phyloP scores from a whole-genome alignment of 257 asterid genomes.

The Solanum virginianum region DNA sequence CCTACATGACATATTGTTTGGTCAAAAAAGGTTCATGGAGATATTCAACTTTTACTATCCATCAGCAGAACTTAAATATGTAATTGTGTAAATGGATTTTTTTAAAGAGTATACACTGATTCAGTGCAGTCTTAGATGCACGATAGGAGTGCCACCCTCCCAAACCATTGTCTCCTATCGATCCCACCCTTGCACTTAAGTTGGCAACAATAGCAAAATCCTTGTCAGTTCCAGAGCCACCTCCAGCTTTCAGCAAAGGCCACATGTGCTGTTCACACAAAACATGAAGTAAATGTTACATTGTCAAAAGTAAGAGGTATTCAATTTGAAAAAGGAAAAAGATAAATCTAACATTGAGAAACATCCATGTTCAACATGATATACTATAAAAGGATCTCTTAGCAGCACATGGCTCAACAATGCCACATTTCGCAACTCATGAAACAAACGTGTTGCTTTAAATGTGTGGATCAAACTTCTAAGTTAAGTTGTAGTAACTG shows the following conservation, averaged over 20 bases:
- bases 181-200: slow-evolving; percentile 91
- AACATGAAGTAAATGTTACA: slow-evolving; percentile 1
- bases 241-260: slow-evolving; percentile 87
- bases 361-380: neutral
- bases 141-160: slow-evolving; percentile 99
- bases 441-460: neutral
- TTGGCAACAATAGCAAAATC: slow-evolving; percentile 63
- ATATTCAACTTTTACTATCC: neutral
- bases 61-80: neutral
- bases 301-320: neutral
- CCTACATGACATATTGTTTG: neutral
- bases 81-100: neutral
- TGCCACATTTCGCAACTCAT: neutral
- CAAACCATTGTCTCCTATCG: slow-evolving; percentile 69
- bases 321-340: neutral
- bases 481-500: neutral
- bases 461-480: neutral
- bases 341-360: neutral
- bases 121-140: slow-evolving; percentile 77
- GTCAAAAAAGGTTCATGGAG: neutral
- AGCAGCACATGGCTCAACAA: neutral
- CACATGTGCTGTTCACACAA: slow-evolving; percentile 65
- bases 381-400: neutral
- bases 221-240: slow-evolving; percentile 51
- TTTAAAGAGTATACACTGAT: slow-evolving; percentile 47